phyloP scores from a whole-genome alignment of 2,329 filamentous ascomycete genomes.

The Fusarium euwallaceae region DNA sequence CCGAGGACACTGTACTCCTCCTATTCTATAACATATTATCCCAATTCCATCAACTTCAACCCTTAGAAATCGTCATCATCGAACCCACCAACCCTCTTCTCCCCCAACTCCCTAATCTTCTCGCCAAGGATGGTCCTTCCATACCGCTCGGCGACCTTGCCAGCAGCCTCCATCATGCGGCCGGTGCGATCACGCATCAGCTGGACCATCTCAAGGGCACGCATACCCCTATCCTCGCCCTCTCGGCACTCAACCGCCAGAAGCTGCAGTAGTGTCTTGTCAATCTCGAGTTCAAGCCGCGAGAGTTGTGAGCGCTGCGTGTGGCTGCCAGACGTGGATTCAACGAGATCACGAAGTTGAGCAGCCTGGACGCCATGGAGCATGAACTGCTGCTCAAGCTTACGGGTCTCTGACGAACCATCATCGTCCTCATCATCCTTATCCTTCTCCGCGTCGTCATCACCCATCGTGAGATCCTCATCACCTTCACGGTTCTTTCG shows the following conservation, averaged over 20 bases:
- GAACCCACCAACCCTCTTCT: slow-evolving; percentile 73
- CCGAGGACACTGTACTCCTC: not conserved
- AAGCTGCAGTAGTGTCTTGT: slow-evolving; percentile 91
- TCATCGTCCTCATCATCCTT: slow-evolving; percentile 53
- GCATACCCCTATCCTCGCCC: slow-evolving; percentile 94
- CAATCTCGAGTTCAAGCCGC: slow-evolving; percentile 83
- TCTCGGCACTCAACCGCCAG: slow-evolving; percentile 91
- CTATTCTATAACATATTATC: slow-evolving; percentile 11
- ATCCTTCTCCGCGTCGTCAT: slow-evolving; percentile 48
- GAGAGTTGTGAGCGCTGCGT: slow-evolving; percentile 76
- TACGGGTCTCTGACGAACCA: slow-evolving; percentile 63
- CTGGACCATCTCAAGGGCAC: slow-evolving; percentile 89
- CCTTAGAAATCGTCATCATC: slow-evolving; percentile 65
- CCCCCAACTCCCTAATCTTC: slow-evolving; percentile 90
- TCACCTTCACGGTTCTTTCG: slow-evolving; percentile 47
- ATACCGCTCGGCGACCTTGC: slow-evolving; percentile 90
- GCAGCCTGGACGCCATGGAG: slow-evolving; percentile 78
- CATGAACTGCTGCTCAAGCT: slow-evolving; percentile 85
- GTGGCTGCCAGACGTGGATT: slow-evolving; percentile 69
- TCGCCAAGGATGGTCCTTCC: slow-evolving; percentile 83
- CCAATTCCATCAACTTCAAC: not conserved
- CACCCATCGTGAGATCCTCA: slow-evolving; percentile 51
- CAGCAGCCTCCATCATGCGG: slow-evolving; percentile 91
- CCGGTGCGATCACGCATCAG: slow-evolving; percentile 88
- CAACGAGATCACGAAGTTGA: slow-evolving; percentile 81